phyloP scores from a whole-genome alignment of 306 rosid genomes.

The Hippophae gyantsensis region DNA sequence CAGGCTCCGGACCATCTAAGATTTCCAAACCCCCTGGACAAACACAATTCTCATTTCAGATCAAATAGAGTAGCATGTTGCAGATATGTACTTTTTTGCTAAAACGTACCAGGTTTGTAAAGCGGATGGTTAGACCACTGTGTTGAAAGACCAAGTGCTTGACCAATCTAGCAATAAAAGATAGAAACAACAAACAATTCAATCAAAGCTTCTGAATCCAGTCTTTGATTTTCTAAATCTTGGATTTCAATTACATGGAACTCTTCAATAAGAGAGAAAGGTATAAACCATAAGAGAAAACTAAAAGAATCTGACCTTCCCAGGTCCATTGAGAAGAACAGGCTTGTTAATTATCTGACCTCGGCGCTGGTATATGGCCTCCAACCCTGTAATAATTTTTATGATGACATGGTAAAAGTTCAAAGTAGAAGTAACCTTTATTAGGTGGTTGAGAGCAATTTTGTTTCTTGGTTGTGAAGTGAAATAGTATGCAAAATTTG shows the following conservation, averaged over 20 bases:
- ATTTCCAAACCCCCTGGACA: slow-evolving; percentile 73
- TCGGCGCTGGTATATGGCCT: slow-evolving; percentile 79
- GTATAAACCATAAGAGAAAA: slow-evolving; percentile 6
- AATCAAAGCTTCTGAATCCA: not conserved
- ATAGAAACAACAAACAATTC: not conserved
- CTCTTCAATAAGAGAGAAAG: not conserved
- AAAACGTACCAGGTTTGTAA: slow-evolving; percentile 54
- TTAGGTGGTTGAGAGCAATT: not conserved
- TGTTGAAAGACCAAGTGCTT: slow-evolving; percentile 85
- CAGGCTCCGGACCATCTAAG: slow-evolving; percentile 73
- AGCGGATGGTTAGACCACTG: slow-evolving; percentile 88
- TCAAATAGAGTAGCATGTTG: not conserved
- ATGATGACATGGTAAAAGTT: not conserved
- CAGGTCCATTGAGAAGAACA: slow-evolving; percentile 77
- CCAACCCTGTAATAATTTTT: slow-evolving; percentile 44
- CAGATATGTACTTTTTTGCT: not conserved
- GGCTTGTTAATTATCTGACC: slow-evolving; percentile 73
- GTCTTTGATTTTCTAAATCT: no score
- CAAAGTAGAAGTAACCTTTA: not conserved
- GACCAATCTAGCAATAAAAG: slow-evolving; percentile 51
- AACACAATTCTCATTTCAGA: slow-evolving; percentile 11
- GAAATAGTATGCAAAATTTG: no score
- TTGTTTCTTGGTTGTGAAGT: no score
- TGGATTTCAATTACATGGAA: no score
- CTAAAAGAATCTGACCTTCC: slow-evolving; percentile 48